Evolutionary conservation across 1,284 basidiomycete genomes (phyloP).

Genomic region (Somion occarium): DNA sequence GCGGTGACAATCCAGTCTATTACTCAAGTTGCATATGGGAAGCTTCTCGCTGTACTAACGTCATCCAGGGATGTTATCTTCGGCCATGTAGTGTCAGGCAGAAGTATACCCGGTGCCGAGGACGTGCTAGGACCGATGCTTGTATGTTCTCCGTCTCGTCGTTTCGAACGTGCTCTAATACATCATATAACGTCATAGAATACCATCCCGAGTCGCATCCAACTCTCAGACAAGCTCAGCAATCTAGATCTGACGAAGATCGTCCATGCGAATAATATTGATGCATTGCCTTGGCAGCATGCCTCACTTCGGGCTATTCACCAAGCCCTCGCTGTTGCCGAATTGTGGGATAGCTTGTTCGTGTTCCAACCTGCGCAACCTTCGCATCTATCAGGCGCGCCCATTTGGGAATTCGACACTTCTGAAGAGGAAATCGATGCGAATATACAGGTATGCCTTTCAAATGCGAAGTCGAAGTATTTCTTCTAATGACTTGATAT

Average conservation of each 20-base stretch:
- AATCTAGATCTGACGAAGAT: constrained; percentile 34
- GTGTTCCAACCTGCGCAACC: constrained; percentile 36
- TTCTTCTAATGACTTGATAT: neutral
- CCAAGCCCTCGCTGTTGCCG: constrained; percentile 26
- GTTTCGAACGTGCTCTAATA: too few species aligned
- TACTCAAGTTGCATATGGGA: constrained; percentile 40
- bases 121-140: constrained; percentile 45
- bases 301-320: constrained; percentile 42
- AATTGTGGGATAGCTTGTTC: constrained; percentile 42
- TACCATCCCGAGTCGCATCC: constrained; percentile 41
- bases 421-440: constrained; percentile 25
- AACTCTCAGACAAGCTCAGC: constrained; percentile 20
- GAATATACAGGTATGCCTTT: constrained; percentile 35
- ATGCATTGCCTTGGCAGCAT: constrained; percentile 42
- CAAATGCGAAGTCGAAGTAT: neutral
- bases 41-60: constrained; percentile 32
- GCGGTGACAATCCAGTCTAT: constrained; percentile 33
- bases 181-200: constrained; percentile 30
- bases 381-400: constrained; percentile 8
- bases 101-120: constrained; percentile 38
- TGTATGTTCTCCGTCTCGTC: too few species aligned
- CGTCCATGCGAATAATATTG: constrained; percentile 37
- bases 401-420: constrained; percentile 34
- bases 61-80: constrained; percentile 37
- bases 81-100: constrained; percentile 45